Evolutionary conservation across 2,329 filamentous ascomycete species (phyloP).

Genomic region (Fusarium sp.): DNA sequence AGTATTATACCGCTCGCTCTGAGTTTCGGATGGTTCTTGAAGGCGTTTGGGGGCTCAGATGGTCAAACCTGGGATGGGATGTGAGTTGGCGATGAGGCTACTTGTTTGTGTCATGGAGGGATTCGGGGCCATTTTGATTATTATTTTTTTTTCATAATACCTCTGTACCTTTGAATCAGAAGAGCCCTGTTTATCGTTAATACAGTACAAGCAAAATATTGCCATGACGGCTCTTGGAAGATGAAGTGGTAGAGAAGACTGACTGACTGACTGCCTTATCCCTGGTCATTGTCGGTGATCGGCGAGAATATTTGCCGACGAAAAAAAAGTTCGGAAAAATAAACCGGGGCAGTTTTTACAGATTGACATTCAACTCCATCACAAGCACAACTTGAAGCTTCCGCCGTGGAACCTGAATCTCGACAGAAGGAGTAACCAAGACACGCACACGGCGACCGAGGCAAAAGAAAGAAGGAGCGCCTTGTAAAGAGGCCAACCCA

Average conservation of each 20-base stretch:
- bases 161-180: neutral
- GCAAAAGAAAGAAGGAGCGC: slow-evolving; percentile 3
- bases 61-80: neutral
- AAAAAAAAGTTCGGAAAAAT: slow-evolving; percentile 30
- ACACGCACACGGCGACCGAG: too few relatives aligned
- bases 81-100: neutral
- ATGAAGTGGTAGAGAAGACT: neutral
- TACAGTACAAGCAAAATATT: neutral
- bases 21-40: neutral
- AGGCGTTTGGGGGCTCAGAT: neutral
- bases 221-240: neutral
- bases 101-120: neutral
- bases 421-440: neutral
- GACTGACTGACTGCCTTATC: too few relatives aligned
- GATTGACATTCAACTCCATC: slow-evolving; percentile 15
- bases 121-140: neutral
- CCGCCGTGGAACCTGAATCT: neutral
- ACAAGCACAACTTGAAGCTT: slow-evolving; percentile 2
- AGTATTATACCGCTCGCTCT: neutral
- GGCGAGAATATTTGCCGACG: slow-evolving; percentile 37
- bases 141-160: neutral
- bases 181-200: neutral
- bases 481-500: slow-evolving; percentile 6
- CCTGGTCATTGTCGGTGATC: slow-evolving; percentile 28
- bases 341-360: slow-evolving; percentile 30